phyloP scores from a whole-genome alignment of 129 eudicot species.

The Silybum marianum region DNA sequence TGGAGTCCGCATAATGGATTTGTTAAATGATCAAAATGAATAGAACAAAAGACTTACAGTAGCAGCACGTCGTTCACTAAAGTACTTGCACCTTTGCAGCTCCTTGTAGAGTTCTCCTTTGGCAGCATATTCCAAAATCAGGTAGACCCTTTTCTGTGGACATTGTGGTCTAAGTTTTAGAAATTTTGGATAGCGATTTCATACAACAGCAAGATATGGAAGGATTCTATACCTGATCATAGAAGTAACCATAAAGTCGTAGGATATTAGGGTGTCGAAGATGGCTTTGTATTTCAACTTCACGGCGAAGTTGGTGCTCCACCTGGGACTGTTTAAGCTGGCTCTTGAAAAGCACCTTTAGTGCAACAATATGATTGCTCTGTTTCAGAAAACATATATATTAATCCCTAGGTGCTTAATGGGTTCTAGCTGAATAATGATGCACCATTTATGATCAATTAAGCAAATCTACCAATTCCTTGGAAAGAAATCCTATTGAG shows the following conservation, averaged over 20 bases:
- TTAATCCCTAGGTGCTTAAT: neutral
- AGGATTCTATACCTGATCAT: conserved; percentile 56
- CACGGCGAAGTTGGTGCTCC: conserved; percentile 85
- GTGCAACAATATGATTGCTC: conserved; percentile 84
- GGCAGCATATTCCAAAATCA: conserved; percentile 80
- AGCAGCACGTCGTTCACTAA: conserved; percentile 75
- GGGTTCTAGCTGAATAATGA: neutral
- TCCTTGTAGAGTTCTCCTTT: conserved; percentile 88
- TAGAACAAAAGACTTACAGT: conserved; percentile 50
- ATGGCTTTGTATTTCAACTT: conserved; percentile 87
- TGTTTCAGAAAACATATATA: conserved; percentile 29
- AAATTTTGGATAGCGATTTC: neutral
- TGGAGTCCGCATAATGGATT: neutral
- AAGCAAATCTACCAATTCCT: neutral
- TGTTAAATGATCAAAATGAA: neutral
- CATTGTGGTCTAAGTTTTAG: neutral
- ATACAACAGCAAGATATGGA: neutral
- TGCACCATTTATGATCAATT: conserved; percentile 2
- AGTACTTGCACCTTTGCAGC: conserved; percentile 76
- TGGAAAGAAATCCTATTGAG: neutral
- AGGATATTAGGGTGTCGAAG: conserved; percentile 82
- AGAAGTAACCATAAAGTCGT: conserved; percentile 80
- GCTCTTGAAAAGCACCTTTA: conserved; percentile 78
- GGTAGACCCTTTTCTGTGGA: conserved; percentile 78
- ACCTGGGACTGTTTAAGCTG: conserved; percentile 88